Evolutionary conservation across 148 eudicot species (phyloP), one percentile per base, ranked within the genome.

Genomic region (Fagopyrum tataricum): DNA sequence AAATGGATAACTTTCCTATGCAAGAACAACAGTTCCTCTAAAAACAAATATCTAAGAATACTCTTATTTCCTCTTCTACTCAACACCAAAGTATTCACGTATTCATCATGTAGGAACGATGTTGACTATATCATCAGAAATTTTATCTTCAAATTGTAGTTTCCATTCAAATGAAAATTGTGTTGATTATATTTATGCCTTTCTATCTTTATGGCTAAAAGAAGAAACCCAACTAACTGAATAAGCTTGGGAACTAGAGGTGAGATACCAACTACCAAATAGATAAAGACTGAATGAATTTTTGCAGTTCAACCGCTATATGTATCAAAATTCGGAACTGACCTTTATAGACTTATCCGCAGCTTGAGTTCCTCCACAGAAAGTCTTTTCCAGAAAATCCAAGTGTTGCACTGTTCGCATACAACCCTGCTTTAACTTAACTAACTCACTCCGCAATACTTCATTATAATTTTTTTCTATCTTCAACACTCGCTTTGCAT

Each of bases 401-500:
- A 92, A 70, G 74, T 80, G 92, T 64, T 79, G 77, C 77, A 79
- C 80, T 61, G 87, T 76, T 44, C 70, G 80, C 47, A 75, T 69
- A 67, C 81, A 73, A 37, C 85, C 88, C 73, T 84, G 82, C 87
- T 78, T 90, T 44, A 95, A 58, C 73, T 72, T 74, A 73, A 43
- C 70, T 59, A 91, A 73, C 71, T 92, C 90, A 71, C 79, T 79
- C 72, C 81, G 86, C 52, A 87, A 72, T 56, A 88, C 73, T 7
- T 37, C 73, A 61, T 84, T 88, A 62, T 83, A 86, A 58, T 56
- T 71, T 53, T 82, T 84, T 81, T 91, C 96, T 44, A 85, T 71
- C 79, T 83, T 82, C 17, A 86, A 77, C 43, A 86, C 93, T 84
- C 88, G 79, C 78, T 88, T 95, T 70, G 88, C 87, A 87, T 90